Evolutionary conservation across 495 filamentous ascomycete genomes (phyloP).

Genomic region (Lasiosphaeris hirsuta): DNA sequence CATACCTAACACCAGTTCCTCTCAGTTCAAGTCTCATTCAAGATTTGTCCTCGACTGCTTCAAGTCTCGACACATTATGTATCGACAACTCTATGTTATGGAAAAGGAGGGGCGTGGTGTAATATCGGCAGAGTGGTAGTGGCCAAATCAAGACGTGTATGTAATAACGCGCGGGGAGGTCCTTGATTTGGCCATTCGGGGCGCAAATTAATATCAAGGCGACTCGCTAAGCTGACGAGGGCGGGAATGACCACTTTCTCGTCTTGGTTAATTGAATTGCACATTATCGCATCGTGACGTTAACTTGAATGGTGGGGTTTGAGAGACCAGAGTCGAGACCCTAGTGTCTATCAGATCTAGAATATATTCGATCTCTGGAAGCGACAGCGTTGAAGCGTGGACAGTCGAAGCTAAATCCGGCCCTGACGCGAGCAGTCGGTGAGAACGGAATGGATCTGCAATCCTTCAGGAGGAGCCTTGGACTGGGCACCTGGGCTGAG

Average conservation of each 20-base stretch:
- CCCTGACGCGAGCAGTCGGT: not conserved
- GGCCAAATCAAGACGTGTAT: not conserved
- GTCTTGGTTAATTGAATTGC: conserved; percentile 3
- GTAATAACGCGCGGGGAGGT: conserved; percentile 5
- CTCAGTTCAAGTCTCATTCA: not conserved
- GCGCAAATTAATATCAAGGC: conserved; percentile 3
- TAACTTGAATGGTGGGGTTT: not conserved
- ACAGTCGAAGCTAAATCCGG: not conserved
- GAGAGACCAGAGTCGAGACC: not conserved
- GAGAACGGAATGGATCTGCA: conserved; percentile 8
- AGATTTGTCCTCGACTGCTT: not conserved
- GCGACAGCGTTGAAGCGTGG: not conserved
- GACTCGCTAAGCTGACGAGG: conserved; percentile 8
- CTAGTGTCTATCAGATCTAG: not conserved
- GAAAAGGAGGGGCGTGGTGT: not conserved
- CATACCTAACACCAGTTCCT: too few species aligned
- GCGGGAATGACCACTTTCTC: not conserved
- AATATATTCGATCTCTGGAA: not conserved
- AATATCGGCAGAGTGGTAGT: conserved; percentile 2
- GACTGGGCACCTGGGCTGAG: not conserved
- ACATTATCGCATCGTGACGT: conserved; percentile 5
- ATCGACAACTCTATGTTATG: not conserved
- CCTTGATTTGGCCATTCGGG: not conserved
- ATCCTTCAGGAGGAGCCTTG: not conserved
- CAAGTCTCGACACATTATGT: not conserved